These are phyloP conservation scores for Colletotrichum falcatum DNA, from an alignment of 2,329 filamentous ascomycete genomes.

Conservation along the genomic window DNA sequence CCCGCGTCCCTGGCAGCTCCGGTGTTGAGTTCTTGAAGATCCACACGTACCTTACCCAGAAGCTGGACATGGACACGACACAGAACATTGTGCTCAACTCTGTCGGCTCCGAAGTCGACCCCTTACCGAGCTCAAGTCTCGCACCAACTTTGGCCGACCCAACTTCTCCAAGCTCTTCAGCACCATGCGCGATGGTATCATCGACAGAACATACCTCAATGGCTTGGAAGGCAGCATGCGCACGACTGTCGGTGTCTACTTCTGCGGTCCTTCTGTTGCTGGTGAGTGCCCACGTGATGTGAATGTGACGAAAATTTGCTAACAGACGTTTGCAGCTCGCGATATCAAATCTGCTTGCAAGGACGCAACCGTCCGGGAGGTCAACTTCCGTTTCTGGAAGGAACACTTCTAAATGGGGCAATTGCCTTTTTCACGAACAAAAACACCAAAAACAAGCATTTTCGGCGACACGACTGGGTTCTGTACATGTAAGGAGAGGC, in stretches of 20 bases:
- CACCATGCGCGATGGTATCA: conserved; percentile 88
- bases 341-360: conserved; percentile 88
- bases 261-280: conserved; percentile 87
- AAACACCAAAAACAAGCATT: conserved; percentile 18
- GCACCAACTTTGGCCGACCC: conserved; percentile 95
- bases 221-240: conserved; percentile 81
- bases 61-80: conserved; percentile 89
- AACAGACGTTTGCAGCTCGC: conserved; percentile 70
- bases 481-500: conserved; percentile 18
- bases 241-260: conserved; percentile 96
- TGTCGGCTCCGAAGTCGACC: conserved; percentile 88
- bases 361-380: conserved; percentile 77
- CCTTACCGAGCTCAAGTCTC: conserved; percentile 87
- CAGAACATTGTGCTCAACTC: conserved; percentile 98
- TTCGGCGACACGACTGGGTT: conserved; percentile 5
- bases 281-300: conserved; percentile 56
- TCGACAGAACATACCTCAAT: conserved; percentile 85
- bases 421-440: not conserved
- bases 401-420: conserved; percentile 76
- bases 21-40: conserved; percentile 92
- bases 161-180: conserved; percentile 86
- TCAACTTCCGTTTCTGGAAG: conserved; percentile 98
- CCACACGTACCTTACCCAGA: conserved; percentile 97
- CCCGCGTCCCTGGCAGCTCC: conserved; percentile 74
- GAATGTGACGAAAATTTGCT: conserved; percentile 44